Evolutionary conservation across 257 asterid species (phyloP).

Genomic region (Cordia subcordata): DNA sequence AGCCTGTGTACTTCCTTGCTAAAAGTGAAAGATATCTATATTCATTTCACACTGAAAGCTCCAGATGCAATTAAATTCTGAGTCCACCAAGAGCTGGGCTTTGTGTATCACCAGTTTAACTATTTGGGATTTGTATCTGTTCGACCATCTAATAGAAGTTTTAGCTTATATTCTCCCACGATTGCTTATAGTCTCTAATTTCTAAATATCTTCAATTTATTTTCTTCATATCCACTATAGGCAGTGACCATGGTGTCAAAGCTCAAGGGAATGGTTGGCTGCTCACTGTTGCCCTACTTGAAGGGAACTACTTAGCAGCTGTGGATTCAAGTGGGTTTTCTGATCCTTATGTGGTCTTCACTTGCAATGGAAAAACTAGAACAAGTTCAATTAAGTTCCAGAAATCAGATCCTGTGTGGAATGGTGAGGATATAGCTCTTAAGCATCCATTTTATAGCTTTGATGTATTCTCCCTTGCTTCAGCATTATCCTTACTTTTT

Average conservation of each 20-base stretch:
- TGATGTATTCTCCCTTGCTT: not conserved
- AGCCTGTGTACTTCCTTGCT: not conserved
- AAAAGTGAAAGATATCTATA: not conserved
- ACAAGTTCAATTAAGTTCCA: slow-evolving; percentile 96
- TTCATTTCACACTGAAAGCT: not conserved
- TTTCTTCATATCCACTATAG: slow-evolving; percentile 32
- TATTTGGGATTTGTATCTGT: not conserved
- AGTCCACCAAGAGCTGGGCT: no score
- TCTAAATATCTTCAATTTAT: not conserved
- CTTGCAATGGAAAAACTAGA: slow-evolving; percentile 88
- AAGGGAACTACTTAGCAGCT: slow-evolving; percentile 84
- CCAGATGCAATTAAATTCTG: not conserved
- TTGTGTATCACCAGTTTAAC: not conserved
- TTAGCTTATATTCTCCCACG: slow-evolving; percentile 4
- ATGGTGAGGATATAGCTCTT: slow-evolving; percentile 40
- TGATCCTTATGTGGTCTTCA: slow-evolving; percentile 92
- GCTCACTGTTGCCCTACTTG: slow-evolving; percentile 91
- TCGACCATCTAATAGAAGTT: not conserved
- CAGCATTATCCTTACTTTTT: slow-evolving; percentile 11
- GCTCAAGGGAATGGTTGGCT: slow-evolving; percentile 98
- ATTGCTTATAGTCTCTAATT: slow-evolving; percentile 14
- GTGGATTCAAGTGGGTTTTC: slow-evolving; percentile 85
- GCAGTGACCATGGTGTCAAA: slow-evolving; percentile 92
- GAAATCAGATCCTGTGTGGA: slow-evolving; percentile 81
- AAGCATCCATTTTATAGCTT: not conserved